These are phyloP conservation scores for Metarhizium guizhouense DNA, from an alignment of 2,329 filamentous ascomycete genomes.

Conservation along the genomic window DNA sequence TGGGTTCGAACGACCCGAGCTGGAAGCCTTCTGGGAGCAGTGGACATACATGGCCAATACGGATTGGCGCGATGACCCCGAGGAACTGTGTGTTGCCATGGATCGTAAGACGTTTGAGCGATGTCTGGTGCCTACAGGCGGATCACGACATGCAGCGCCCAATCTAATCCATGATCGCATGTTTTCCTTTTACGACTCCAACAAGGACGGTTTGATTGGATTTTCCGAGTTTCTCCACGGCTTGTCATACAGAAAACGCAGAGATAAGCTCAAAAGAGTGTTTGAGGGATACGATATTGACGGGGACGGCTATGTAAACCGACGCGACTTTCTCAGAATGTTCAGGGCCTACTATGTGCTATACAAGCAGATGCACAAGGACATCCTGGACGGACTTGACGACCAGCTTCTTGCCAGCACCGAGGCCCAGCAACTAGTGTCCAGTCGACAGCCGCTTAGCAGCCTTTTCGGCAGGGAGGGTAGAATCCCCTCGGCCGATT, in stretches of 20 bases:
- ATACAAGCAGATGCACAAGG: constrained; percentile 80
- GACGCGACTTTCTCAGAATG: constrained; percentile 82
- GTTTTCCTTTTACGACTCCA: constrained; percentile 93
- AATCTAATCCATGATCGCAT: constrained; percentile 94
- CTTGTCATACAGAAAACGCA: constrained; percentile 59
- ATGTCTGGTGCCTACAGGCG: constrained; percentile 78
- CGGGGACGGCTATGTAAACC: constrained; percentile 73
- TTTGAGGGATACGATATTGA: constrained; percentile 91
- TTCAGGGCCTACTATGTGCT: constrained; percentile 89
- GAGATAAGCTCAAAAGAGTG: constrained; percentile 62
- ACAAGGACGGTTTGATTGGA: constrained; percentile 79
- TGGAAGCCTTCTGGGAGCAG: constrained; percentile 94
- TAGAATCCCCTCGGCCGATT: constrained; percentile 54
- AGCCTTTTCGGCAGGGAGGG: constrained; percentile 66
- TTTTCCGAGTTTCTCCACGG: constrained; percentile 88
- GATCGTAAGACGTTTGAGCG: constrained; percentile 89
- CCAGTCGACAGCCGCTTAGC: constrained; percentile 67
- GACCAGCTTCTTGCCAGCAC: constrained; percentile 69
- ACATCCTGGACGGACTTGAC: constrained; percentile 70
- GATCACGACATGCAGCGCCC: constrained; percentile 66
- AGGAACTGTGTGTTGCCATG: constrained; percentile 71
- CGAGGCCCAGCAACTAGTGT: constrained; percentile 67
- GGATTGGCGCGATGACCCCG: constrained; percentile 74
- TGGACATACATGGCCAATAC: constrained; percentile 90
- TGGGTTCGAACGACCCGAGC: constrained; percentile 72